Evolutionary conservation across 495 filamentous ascomycete species (phyloP).

Genomic region (Penicillium malachiteum): DNA sequence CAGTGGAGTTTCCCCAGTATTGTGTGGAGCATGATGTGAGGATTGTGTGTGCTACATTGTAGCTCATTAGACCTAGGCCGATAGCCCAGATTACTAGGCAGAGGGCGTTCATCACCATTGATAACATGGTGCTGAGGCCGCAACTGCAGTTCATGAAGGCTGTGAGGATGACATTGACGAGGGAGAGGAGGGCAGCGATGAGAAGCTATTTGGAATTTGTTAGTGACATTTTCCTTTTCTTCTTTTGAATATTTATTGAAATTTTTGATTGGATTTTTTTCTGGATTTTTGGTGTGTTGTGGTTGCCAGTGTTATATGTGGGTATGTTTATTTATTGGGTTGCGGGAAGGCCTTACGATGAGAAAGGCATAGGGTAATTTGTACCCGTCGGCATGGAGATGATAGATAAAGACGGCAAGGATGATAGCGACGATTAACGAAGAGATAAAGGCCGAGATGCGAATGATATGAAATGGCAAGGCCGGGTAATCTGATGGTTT

Average conservation of each 20-base stretch:
- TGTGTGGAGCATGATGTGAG: constrained; percentile 52
- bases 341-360: constrained; percentile 43
- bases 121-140: constrained; percentile 56
- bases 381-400: constrained; percentile 53
- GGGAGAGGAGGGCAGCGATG: constrained; percentile 52
- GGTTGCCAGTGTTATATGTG: too few relatives aligned
- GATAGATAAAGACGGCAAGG: constrained; percentile 60
- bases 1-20: constrained; percentile 58
- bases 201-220: constrained; percentile 45
- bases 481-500: constrained; percentile 58
- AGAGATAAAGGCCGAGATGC: constrained; percentile 50
- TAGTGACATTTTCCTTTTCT: constrained; percentile 4
- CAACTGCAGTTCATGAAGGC: constrained; percentile 55
- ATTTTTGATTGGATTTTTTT: neutral
- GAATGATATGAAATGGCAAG: constrained; percentile 58
- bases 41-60: constrained; percentile 57
- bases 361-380: constrained; percentile 65
- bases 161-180: constrained; percentile 53
- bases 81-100: constrained; percentile 57
- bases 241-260: neutral
- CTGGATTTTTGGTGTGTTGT: constrained; percentile 1
- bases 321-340: too few relatives aligned
- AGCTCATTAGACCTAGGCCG: constrained; percentile 55
- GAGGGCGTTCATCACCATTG: constrained; percentile 51
- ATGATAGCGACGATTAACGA: constrained; percentile 57